Base-by-base conservation (phyloP, 768 basidiomycete species). In the Pleurotus pulmonarius region DNA sequence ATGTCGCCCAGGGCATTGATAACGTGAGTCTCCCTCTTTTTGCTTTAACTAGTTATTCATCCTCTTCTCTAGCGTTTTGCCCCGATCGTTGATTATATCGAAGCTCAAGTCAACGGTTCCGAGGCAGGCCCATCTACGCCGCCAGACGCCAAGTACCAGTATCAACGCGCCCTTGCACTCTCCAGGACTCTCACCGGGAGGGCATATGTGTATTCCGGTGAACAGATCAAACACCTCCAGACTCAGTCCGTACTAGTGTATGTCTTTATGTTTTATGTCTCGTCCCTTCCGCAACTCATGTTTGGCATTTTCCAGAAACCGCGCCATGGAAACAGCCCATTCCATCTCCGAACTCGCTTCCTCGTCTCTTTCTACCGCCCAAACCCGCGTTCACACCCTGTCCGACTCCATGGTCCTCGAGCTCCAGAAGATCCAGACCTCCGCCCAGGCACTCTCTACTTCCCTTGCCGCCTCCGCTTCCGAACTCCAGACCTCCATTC, bases 81-180 rank as follows among this genome's bases (percentile, higher is more conserved):
- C n/a, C 90, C 91, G 43, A 73, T 92, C 49, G 83, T 93, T 34
- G 82, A 92, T 65, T 85, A 83, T 62, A 74, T 92, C 55, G 84
- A 87, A 67, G 67, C 69, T 20, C 73, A 70, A 16, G 68, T 79
- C 54, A 80, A 81, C 67, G 15, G 34, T 20, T 73, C 69, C 46
- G 80, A 83, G 47, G 76, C 79, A 34, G 75, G 74, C 15, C 67
- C 76, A 5, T 73, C 81, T 26, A 73, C 74, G 4, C 71, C 80
- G 9, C 74, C 77, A 9, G 80, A 85, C 60, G 72, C 79, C 45
- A 81, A 88, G 67, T 89, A 83, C 62, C 91, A 92, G 71, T 89
- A 90, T 64, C 88, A 90, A 66, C 88, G 90, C 46, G 88, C 81
- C 46, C 75, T 82, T 59, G 75, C 76, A 38, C 79, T 93, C 49